A percentile compares a stretch with the other conserved stretches of the same genome.
phyloP scores from a whole-genome alignment of 2,329 filamentous ascomycete genomes.

The Epichloe coenophiala region DNA sequence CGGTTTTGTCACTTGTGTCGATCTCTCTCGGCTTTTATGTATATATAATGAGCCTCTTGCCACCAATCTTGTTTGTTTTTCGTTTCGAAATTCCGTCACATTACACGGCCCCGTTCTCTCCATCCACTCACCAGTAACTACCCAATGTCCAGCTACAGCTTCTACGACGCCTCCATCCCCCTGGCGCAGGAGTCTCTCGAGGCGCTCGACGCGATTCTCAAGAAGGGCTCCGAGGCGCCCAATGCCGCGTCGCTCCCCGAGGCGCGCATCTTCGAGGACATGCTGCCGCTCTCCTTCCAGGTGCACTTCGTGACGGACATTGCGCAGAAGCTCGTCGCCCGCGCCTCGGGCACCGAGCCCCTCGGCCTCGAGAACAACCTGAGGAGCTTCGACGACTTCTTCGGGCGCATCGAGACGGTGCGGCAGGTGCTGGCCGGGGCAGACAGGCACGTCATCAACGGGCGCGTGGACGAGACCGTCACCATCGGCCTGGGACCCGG shows the following conservation, averaged over 20 bases:
- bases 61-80: too few species aligned
- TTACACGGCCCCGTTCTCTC: too few species aligned
- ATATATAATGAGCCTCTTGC: too few species aligned
- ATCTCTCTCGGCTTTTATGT: too few species aligned
- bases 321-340: constrained; percentile 19
- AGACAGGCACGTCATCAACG: constrained; percentile 21
- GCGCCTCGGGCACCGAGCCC: constrained; percentile 20
- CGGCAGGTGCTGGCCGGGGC: constrained; percentile 18
- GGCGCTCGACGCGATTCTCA: constrained; percentile 21
- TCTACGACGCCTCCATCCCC: constrained; percentile 27
- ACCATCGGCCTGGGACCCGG: constrained; percentile 17
- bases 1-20: too few species aligned
- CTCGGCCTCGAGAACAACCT: constrained; percentile 15
- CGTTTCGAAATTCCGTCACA: too few species aligned
- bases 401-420: constrained; percentile 19
- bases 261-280: constrained; percentile 25
- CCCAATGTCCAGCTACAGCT: constrained; percentile 17
- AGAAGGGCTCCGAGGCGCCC: constrained; percentile 21
- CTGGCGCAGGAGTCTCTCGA: constrained; percentile 18
- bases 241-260: constrained; percentile 17
- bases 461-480: constrained; percentile 15
- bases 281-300: constrained; percentile 30
- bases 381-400: constrained; percentile 20
- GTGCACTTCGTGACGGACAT: constrained; percentile 19
- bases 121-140: too few species aligned